phyloP scores from a whole-genome alignment of 2,329 filamentous ascomycete genomes.

The Xylariaceae sp. region DNA sequence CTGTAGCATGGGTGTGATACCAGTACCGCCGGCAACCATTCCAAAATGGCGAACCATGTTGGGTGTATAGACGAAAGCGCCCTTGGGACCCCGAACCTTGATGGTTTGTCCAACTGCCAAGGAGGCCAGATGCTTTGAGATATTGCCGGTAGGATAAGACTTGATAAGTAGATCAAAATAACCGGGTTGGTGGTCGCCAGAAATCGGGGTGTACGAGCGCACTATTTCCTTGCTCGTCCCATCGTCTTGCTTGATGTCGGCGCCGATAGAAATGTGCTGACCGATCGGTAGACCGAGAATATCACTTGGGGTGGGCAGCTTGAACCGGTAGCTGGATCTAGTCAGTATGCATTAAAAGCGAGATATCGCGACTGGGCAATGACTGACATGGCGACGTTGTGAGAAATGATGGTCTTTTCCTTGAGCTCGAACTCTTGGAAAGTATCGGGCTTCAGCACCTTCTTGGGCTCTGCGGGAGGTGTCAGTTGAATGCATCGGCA shows the following conservation, averaged over 20 bases:
- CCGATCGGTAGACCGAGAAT: conserved; percentile 96
- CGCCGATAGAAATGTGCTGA: conserved; percentile 96
- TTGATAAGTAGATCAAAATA: conserved; percentile 97
- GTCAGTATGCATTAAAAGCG: conserved; percentile 6
- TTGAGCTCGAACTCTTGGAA: conserved; percentile 92
- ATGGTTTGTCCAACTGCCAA: conserved; percentile 81
- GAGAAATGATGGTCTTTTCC: conserved; percentile 92
- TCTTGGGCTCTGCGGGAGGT: conserved; percentile 59
- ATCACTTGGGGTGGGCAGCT: conserved; percentile 68
- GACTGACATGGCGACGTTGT: conserved; percentile 92
- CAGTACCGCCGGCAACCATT: conserved; percentile 96
- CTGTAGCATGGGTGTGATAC: conserved; percentile 98
- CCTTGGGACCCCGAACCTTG: conserved; percentile 90
- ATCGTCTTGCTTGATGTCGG: conserved; percentile 61
- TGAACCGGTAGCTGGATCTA: conserved; percentile 77
- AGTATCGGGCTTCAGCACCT: conserved; percentile 77
- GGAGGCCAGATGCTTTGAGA: conserved; percentile 85
- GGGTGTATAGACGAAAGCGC: conserved; percentile 93
- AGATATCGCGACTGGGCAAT: conserved; percentile 6
- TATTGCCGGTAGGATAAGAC: conserved; percentile 95
- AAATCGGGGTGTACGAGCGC: conserved; percentile 89
- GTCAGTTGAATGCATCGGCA: conserved; percentile 18
- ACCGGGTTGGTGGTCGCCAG: conserved; percentile 81
- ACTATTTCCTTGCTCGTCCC: conserved; percentile 78
- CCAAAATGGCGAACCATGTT: conserved; percentile 96